Conservation (phyloP, 768 basidiomycete species). For the Boletus subparvulus region DNA sequence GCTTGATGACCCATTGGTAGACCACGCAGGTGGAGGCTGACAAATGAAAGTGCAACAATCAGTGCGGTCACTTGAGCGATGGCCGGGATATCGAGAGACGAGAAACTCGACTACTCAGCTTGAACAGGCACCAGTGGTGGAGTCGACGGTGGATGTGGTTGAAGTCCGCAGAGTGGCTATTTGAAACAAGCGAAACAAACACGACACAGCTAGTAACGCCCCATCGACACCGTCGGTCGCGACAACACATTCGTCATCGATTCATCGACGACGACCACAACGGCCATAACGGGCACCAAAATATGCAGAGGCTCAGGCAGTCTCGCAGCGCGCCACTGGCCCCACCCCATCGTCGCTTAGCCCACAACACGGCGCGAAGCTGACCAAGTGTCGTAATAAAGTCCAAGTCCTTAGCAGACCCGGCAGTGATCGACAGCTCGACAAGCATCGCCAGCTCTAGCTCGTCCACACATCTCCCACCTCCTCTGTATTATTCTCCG, state of each 20-base stretch:
- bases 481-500: conserved; percentile 44
- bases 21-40: no score
- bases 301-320: conserved; percentile 44
- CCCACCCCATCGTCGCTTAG: conserved; percentile 39
- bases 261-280: neutral
- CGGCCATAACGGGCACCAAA: neutral
- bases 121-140: no score
- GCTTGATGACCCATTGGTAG: no score
- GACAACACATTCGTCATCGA: conserved; percentile 14
- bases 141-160: no score
- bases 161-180: conserved; percentile 16
- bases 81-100: no score
- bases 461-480: conserved; percentile 37
- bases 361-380: conserved; percentile 48
- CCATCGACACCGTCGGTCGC: conserved; percentile 18
- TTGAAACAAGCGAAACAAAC: conserved; percentile 23
- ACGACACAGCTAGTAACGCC: conserved; percentile 6
- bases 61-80: no score
- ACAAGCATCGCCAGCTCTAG: conserved; percentile 43
- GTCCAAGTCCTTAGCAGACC: conserved; percentile 50
- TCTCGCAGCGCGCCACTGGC: conserved; percentile 43
- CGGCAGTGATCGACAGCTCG: conserved; percentile 34
- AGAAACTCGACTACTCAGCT: no score
- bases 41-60: no score
- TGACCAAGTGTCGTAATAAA: conserved; percentile 64